Evolutionary conservation across 371 early-diverging fungal species (phyloP).

Genomic region (Apophysomyces elegans): DNA sequence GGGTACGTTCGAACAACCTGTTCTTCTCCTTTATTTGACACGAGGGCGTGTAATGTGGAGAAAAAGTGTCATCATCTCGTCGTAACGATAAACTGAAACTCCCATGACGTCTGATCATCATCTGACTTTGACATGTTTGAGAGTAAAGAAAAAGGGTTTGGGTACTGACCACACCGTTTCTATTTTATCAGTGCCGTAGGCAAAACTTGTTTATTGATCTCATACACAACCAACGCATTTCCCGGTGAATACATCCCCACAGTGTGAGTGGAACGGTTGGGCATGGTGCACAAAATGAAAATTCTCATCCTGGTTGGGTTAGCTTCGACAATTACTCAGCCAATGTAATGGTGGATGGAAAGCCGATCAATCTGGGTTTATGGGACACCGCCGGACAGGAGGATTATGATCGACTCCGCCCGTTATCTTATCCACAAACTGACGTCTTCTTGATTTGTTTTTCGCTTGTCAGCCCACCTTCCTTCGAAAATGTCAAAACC

Average conservation of each 20-base stretch:
- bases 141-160: neutral
- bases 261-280: conserved; percentile 50
- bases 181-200: conserved; percentile 70
- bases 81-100: conserved; percentile 3
- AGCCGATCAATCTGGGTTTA: conserved; percentile 81
- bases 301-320: conserved; percentile 7
- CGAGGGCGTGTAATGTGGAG: conserved; percentile 5
- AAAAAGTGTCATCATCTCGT: conserved; percentile 14
- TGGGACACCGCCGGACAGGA: conserved; percentile 96
- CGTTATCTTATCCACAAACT: conserved; percentile 88
- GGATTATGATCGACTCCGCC: conserved; percentile 85
- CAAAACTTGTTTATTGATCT: conserved; percentile 83
- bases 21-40: conserved; percentile 12
- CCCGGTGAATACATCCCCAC: conserved; percentile 84
- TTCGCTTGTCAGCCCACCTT: conserved; percentile 74
- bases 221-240: conserved; percentile 85
- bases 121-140: neutral
- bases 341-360: conserved; percentile 85
- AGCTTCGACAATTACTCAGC: conserved; percentile 87
- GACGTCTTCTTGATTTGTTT: conserved; percentile 91
- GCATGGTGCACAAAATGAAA: neutral
- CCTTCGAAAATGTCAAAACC: conserved; percentile 83
- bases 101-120: conserved; percentile 10
- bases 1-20: conserved; percentile 68
- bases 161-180: neutral